These are phyloP conservation scores for Cylindrotheca closterium DNA, from an alignment of 108 stramenopile genomes.

Conservation along the genomic window DNA sequence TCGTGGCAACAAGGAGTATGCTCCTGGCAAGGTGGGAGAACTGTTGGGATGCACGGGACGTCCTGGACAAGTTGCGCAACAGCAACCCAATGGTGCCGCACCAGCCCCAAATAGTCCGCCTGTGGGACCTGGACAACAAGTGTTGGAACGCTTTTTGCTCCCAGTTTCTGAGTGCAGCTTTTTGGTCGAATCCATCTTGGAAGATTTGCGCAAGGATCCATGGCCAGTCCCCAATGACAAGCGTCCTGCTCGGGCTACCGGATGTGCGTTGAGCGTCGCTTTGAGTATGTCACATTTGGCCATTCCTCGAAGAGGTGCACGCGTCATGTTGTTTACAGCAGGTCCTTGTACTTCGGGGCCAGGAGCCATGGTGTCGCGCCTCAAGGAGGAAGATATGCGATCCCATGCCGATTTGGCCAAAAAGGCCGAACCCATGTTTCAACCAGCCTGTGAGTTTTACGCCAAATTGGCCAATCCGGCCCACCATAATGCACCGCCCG, in stretches of 20 bases:
- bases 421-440: slow-evolving; percentile 85
- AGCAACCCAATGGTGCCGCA: no score
- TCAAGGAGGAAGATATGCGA: slow-evolving; percentile 91
- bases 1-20: slow-evolving; percentile 90
- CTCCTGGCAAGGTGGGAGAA: slow-evolving; percentile 81
- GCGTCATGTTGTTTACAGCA: slow-evolving; percentile 96
- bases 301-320: slow-evolving; percentile 87
- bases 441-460: slow-evolving; percentile 95
- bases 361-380: slow-evolving; percentile 86
- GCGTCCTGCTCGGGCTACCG: slow-evolving; percentile 92
- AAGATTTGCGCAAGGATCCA: slow-evolving; percentile 95
- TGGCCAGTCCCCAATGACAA: slow-evolving; percentile 94
- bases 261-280: slow-evolving; percentile 89
- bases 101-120: slow-evolving; percentile 31
- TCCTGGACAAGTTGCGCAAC: slow-evolving; percentile 37
- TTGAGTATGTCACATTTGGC: slow-evolving; percentile 88
- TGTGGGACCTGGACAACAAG: slow-evolving; percentile 58
- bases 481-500: slow-evolving; percentile 11
- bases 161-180: slow-evolving; percentile 93
- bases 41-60: slow-evolving; percentile 70
- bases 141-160: slow-evolving; percentile 87
- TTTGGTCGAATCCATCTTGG: slow-evolving; percentile 92
- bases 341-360: slow-evolving; percentile 98
- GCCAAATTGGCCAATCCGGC: slow-evolving; percentile 72
- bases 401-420: slow-evolving; percentile 91